Evolutionary conservation across 75 land plant species (phyloP), one percentile per base, ranked within the genome.

Genomic region (Azolla pinnata): DNA sequence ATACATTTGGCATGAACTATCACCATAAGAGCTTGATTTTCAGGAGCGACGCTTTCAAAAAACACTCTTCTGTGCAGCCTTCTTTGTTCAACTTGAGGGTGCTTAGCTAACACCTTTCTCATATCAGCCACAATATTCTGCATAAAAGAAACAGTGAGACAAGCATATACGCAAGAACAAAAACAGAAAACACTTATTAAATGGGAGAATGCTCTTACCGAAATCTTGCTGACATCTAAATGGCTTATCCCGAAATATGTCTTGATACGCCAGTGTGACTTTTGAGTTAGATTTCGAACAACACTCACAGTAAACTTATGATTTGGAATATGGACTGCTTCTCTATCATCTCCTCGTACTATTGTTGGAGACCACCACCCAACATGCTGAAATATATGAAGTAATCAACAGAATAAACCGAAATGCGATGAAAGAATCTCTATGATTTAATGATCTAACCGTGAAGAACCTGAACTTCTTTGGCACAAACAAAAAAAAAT

Each of bases 331-430:
- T 91, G 97, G 42, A 91, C 83, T 56, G 97, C 97, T 69, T 91
- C 93, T 35, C 93, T 86, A 66, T 87, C 89, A 50, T 91, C 97
- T 30, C 93, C 97, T 74, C 97, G 80, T 44, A 91, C 57, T 57
- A 91, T 74, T 38, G 97, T 87, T 68, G 88, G 89, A 33, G 93
- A 87, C 97, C 97, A 91, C 97, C 97, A 91, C n/a, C 97, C 93
- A 31, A 91, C 85, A 74, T 84, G 97, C 97, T 91, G 81, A 21
- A 77, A 57, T 2, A 57, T 31, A 40, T 19, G 28, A 42, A 56
- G 44, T 26, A 20, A 29, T 23, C 16, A 24, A 35, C 26, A 35
- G 16, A 60, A 29, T 20, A 0, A 25, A 10, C 16, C 27, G 3
- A 65, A 30, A 38, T 29, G 1, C n/a, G 27, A n/a, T n/a, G n/a